Conservation (phyloP, 2,329 filamentous ascomycete species). For the Rosellinia necatrix region DNA sequence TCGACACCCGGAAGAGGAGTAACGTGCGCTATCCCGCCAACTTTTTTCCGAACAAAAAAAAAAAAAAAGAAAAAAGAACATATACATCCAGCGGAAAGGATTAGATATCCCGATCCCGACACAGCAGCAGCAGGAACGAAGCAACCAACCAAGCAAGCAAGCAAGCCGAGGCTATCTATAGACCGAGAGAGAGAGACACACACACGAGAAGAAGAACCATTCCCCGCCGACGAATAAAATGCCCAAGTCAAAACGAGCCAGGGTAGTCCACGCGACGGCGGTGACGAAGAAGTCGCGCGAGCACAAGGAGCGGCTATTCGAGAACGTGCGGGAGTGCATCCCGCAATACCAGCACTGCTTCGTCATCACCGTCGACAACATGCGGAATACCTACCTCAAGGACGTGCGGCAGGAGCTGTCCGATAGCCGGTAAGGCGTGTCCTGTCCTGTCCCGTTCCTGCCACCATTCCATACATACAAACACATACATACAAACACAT, state of each 20-base stretch:
- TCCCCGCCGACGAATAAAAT: slow-evolving; percentile 56
- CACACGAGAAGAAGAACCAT: neutral
- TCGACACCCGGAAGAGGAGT: no score
- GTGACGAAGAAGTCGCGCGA: slow-evolving; percentile 92
- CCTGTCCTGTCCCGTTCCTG: slow-evolving; percentile 52
- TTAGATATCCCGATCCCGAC: neutral
- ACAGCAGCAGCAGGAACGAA: neutral
- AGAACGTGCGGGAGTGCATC: slow-evolving; percentile 83
- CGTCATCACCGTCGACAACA: slow-evolving; percentile 93
- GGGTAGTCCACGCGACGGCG: slow-evolving; percentile 86
- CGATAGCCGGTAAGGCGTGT: slow-evolving; percentile 77
- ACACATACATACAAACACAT: neutral
- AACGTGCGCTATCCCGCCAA: no score
- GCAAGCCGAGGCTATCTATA: no score
- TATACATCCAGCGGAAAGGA: neutral
- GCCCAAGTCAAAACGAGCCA: slow-evolving; percentile 95
- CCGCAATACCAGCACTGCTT: slow-evolving; percentile 89
- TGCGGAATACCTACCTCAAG: slow-evolving; percentile 97
- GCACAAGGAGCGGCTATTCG: slow-evolving; percentile 86
- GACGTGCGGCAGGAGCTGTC: slow-evolving; percentile 82
- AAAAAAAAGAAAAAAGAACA: neutral
- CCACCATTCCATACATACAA: neutral
- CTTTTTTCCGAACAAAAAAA: no score
- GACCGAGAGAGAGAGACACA: neutral
- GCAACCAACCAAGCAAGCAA: neutral